Base-by-base conservation (phyloP, 805 yeast species). In the Blastobotrys terrestris region DNA sequence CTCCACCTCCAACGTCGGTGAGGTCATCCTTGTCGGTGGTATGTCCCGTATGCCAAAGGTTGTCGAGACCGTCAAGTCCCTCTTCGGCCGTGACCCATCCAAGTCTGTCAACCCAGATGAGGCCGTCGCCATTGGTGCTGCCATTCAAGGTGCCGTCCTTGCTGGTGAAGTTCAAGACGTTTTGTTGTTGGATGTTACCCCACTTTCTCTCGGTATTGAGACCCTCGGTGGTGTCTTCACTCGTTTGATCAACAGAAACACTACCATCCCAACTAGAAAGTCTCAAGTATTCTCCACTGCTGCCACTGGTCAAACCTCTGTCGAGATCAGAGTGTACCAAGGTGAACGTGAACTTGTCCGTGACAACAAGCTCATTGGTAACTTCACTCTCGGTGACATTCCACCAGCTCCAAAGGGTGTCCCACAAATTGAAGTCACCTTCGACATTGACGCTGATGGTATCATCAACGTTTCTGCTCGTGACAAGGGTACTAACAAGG, bases 301-400 rank as follows among this genome's bases (percentile, higher is more conserved):
- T 59, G 90, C 95, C 60, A 86, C 92, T 64, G 96, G 96, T 71
- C 97, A 89, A 80, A 89, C 96, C 60, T 86, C 95, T 65, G 96
- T 89, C 64, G 96, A 89, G 79, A 90, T 90, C 77, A 85, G 97
- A 78, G 97, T 90, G 56, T 91, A 88, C 96, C 97, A 90, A 79
- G 97, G 97, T 80, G 97, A 90, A 81, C 87, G 97, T 81, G 97
- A 90, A 78, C 84, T 91, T 69, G 95, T 92, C 67, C 86, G 95
- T 78, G 97, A 90, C 80, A 90, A 90, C 87, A 90, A 91, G 79
- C 81, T 91, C 72, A 87, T 90, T 72, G 97, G 97, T 75, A 90
- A 91, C 87, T 90, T 90, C 77, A 90, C 95, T 58, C 80, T 90
- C 67, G 78, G 94, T 60, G 97, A 97, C 75, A 90, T 90, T 64